phyloP scores from a whole-genome alignment of 768 basidiomycete genomes.

The Mycena rebaudengoi region DNA sequence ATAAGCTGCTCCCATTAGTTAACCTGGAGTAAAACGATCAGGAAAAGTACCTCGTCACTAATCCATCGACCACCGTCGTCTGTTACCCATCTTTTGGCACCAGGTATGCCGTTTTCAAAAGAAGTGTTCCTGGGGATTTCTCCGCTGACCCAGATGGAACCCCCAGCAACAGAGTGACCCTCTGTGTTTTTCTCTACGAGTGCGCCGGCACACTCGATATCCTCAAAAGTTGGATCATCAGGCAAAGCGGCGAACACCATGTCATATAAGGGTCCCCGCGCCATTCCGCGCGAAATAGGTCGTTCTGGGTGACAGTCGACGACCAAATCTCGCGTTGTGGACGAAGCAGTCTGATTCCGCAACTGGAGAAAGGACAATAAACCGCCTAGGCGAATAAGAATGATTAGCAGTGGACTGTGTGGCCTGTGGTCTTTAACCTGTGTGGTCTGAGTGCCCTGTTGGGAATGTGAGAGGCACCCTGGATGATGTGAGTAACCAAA shows the following conservation, averaged over 20 bases:
- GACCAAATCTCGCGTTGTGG: conserved; percentile 49
- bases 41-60: conserved; percentile 59
- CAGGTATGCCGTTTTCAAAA: conserved; percentile 74
- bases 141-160: conserved; percentile 79
- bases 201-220: conserved; percentile 65
- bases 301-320: conserved; percentile 84
- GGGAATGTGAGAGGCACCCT: not conserved
- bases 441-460: conserved; percentile 71
- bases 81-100: conserved; percentile 69
- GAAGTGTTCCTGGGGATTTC: conserved; percentile 77
- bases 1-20: conserved; percentile 59
- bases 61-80: conserved; percentile 55
- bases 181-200: conserved; percentile 61
- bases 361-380: conserved; percentile 69
- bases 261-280: conserved; percentile 65
- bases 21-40: not conserved
- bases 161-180: conserved; percentile 72
- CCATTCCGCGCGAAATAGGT: conserved; percentile 78
- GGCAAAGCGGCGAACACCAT: conserved; percentile 69
- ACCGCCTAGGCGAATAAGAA: conserved; percentile 65
- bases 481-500: not conserved
- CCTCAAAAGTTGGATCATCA: conserved; percentile 75
- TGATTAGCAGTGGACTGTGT: not conserved
- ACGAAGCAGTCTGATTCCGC: conserved; percentile 39
- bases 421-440: too few relatives aligned